phyloP scores from a whole-genome alignment of 495 filamentous ascomycete species.

The Trypethelium eluteriae region DNA sequence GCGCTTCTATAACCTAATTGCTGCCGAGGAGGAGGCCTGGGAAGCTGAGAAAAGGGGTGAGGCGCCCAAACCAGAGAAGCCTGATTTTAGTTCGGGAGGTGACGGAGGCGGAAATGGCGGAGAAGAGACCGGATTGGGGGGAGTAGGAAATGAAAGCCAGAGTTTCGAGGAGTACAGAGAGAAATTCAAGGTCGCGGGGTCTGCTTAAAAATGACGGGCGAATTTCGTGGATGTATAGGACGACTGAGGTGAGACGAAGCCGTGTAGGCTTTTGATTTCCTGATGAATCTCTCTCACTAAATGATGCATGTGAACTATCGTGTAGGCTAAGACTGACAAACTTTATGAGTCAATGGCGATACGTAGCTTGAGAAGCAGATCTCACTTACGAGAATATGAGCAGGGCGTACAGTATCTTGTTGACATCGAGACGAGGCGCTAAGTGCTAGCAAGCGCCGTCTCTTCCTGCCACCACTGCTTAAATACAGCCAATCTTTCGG shows the following conservation, averaged over 20 bases:
- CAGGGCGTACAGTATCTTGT: neutral
- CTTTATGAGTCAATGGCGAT: no score
- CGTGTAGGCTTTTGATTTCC: neutral
- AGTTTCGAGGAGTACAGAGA: conserved; percentile 53
- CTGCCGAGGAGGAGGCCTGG: conserved; percentile 56
- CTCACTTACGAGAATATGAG: no score
- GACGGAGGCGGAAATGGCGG: conserved; percentile 18
- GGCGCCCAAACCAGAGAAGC: neutral
- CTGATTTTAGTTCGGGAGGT: conserved; percentile 6
- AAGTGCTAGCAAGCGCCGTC: neutral
- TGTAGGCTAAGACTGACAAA: no score
- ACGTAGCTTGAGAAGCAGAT: no score
- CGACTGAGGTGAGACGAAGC: no score
- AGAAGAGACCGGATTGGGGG: conserved; percentile 47
- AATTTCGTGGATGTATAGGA: neutral
- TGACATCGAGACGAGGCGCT: neutral
- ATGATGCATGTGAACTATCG: neutral
- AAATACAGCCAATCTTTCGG: conserved; percentile 56
- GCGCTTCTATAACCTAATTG: conserved; percentile 51
- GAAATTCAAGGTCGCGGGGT: conserved; percentile 29
- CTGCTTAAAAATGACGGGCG: conserved; percentile 9
- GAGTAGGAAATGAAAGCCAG: conserved; percentile 35
- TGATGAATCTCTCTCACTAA: neutral
- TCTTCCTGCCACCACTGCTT: conserved; percentile 69
- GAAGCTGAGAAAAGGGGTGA: conserved; percentile 37